Conservation (phyloP, 176 grass and related monocot species). For the Chloris gayana region DNA sequence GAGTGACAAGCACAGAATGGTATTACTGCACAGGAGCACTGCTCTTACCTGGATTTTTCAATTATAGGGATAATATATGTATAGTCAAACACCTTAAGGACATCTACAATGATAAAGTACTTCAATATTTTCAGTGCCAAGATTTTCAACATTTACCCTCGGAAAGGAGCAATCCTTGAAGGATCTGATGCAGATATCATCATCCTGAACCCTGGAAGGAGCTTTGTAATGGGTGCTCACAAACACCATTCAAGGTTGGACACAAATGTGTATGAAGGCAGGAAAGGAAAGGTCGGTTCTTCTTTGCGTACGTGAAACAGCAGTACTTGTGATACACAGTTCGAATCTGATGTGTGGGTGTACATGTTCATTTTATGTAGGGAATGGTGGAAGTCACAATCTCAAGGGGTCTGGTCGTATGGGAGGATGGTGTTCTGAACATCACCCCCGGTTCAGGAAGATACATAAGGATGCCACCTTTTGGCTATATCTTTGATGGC, state of each 20-base stretch:
- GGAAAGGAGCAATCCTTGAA: conserved; percentile 85
- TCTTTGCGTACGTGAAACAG: neutral
- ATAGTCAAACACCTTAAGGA: neutral
- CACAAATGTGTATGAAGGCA: conserved; percentile 84
- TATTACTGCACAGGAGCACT: conserved; percentile 35
- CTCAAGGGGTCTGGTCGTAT: conserved; percentile 81
- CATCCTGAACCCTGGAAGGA: conserved; percentile 82
- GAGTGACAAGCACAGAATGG: conserved; percentile 93
- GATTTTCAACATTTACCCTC: conserved; percentile 93
- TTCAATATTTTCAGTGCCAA: conserved; percentile 62
- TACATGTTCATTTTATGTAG: conserved; percentile 38
- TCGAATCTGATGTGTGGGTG: conserved; percentile 5
- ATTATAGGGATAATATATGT: neutral
- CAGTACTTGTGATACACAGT: neutral
- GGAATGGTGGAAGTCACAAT: conserved; percentile 92
- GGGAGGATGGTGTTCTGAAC: conserved; percentile 70
- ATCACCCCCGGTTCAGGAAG: conserved; percentile 69
- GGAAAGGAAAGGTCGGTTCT: conserved; percentile 74
- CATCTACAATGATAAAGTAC: conserved; percentile 15
- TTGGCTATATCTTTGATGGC: conserved; percentile 80
- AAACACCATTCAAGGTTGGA: conserved; percentile 85
- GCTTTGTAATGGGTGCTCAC: conserved; percentile 58
- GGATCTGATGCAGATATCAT: conserved; percentile 95
- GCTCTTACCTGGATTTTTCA: conserved; percentile 7
- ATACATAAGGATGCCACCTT: conserved; percentile 77